A percentile compares a stretch with the other conserved stretches of the same genome.
These are phyloP conservation scores for Copromyces sp. DNA, from an alignment of 495 filamentous ascomycete genomes.

Conservation along the genomic window DNA sequence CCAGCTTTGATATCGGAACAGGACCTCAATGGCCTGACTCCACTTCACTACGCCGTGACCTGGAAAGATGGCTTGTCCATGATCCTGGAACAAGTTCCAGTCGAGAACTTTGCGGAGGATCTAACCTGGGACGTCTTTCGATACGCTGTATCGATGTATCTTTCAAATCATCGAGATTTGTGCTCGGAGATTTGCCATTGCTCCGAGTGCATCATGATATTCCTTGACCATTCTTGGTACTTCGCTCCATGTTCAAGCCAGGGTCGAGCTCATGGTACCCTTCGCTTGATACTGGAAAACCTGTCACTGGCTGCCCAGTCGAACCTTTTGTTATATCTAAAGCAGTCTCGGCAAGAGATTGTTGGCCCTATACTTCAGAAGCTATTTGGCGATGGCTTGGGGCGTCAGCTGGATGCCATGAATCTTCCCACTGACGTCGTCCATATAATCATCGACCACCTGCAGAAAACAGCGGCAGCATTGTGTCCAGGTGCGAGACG, in stretches of 20 bases:
- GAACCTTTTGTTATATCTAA: background rate
- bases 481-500: background rate
- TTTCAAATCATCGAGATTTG: fast-evolving
- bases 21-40: background rate
- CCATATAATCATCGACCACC: background rate
- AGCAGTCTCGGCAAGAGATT: background rate
- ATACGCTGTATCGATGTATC: background rate
- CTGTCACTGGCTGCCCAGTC: background rate
- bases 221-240: background rate
- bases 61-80: background rate
- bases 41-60: background rate
- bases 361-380: background rate
- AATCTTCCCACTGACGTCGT: background rate
- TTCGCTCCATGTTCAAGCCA: background rate
- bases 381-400: no score
- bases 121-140: background rate
- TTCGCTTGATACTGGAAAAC: background rate
- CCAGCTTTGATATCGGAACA: background rate
- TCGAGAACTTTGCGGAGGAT: background rate
- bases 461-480: background rate
- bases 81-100: background rate
- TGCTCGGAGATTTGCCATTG: background rate
- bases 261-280: background rate
- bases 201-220: background rate
- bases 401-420: no score